phyloP scores from a whole-genome alignment of 179 eudicot species.

The Amaranthus tricolor region DNA sequence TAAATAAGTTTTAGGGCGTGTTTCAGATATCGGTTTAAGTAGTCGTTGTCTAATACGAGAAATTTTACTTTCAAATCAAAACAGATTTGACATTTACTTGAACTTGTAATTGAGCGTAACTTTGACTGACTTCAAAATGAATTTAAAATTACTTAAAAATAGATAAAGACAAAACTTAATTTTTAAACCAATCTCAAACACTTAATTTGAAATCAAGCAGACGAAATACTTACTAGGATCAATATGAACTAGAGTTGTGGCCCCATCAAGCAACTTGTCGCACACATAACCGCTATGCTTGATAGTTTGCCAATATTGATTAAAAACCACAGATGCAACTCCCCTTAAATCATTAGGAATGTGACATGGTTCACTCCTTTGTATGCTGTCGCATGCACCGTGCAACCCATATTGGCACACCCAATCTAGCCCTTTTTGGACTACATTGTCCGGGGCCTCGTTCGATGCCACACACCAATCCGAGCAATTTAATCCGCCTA shows the following conservation, averaged over 20 bases:
- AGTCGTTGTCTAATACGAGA: not conserved
- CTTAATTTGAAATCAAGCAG: not conserved
- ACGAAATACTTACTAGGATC: slow-evolving; percentile 24
- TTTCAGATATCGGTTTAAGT: no score
- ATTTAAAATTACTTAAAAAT: not conserved
- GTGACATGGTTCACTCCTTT: slow-evolving; percentile 20
- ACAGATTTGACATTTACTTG: not conserved
- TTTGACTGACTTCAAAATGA: not conserved
- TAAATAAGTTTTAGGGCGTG: no score
- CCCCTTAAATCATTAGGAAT: slow-evolving; percentile 16
- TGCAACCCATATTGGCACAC: slow-evolving; percentile 18
- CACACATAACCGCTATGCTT: slow-evolving; percentile 19
- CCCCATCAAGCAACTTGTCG: slow-evolving; percentile 9
- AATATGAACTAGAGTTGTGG: slow-evolving; percentile 19
- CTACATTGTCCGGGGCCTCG: slow-evolving; percentile 11
- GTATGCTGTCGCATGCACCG: slow-evolving; percentile 19
- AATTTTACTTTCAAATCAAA: not conserved
- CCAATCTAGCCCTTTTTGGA: slow-evolving; percentile 28
- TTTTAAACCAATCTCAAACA: no score
- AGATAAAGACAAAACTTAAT: not conserved
- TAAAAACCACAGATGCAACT: slow-evolving; percentile 28
- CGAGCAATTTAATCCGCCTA: slow-evolving; percentile 14
- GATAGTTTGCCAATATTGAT: slow-evolving; percentile 29
- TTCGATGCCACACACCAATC: slow-evolving; percentile 28
- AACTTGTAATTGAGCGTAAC: not conserved